These are phyloP conservation scores for Solanum appendiculatum DNA, from an alignment of 257 asterid species.

Conservation along the genomic window DNA sequence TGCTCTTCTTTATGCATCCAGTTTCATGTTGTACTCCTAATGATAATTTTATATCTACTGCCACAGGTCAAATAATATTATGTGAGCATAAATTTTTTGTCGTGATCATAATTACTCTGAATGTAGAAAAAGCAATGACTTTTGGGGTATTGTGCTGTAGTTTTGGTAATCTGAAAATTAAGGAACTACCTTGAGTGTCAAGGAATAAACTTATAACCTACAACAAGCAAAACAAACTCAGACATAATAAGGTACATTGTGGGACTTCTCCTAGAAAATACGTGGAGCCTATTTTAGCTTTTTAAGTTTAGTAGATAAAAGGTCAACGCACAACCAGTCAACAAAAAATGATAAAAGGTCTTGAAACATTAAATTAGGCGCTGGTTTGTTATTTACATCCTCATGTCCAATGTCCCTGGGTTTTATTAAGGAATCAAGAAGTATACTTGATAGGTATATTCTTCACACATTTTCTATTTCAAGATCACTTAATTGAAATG, in stretches of 20 bases:
- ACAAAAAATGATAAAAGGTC: neutral
- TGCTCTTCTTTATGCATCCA: neutral
- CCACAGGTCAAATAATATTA: neutral
- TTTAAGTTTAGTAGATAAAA: neutral
- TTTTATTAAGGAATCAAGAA: neutral
- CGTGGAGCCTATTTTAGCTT: neutral
- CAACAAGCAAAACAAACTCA: neutral
- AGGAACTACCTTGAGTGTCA: neutral
- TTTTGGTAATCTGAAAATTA: neutral
- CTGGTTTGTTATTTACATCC: neutral
- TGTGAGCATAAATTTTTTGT: neutral
- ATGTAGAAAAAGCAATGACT: neutral
- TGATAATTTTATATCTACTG: neutral
- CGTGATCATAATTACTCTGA: neutral
- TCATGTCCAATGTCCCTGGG: neutral
- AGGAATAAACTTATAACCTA: neutral
- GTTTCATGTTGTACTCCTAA: neutral
- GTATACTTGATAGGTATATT: neutral
- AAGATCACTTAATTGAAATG: neutral
- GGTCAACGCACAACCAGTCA: neutral
- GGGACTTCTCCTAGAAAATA: neutral
- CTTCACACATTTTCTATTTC: neutral
- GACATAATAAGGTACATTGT: neutral
- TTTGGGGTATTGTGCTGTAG: neutral
- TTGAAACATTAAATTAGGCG: neutral